phyloP scores from a whole-genome alignment of 2,329 filamentous ascomycete species.

The Phialophora verrucosa region DNA sequence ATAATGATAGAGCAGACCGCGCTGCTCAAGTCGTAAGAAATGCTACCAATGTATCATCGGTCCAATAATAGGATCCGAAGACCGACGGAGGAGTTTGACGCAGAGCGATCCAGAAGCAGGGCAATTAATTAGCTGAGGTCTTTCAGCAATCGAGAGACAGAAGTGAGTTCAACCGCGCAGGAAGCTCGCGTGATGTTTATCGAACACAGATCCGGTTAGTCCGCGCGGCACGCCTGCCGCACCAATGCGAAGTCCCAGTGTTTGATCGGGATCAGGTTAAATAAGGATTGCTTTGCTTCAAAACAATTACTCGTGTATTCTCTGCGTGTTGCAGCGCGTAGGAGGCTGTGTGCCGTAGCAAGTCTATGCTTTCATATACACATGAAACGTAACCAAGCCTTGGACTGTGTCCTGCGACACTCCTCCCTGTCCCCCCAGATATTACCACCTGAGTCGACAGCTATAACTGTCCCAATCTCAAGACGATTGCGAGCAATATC shows the following conservation, averaged over 20 bases:
- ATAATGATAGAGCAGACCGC: conserved; percentile 8
- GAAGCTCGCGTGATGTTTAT: conserved; percentile 7
- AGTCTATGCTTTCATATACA: conserved; percentile 34
- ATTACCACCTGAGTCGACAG: conserved; percentile 30
- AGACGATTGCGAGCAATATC: conserved; percentile 13
- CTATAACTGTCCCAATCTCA: conserved; percentile 26
- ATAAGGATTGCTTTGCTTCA: not conserved
- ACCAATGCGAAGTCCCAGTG: not conserved
- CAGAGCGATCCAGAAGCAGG: not conserved
- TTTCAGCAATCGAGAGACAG: not conserved
- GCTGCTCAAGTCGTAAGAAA: not conserved
- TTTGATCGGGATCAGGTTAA: too few species aligned
- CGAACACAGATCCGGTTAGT: not conserved
- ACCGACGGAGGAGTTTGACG: not conserved
- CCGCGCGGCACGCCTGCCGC: not conserved
- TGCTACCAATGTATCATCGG: not conserved
- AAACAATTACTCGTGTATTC: conserved; percentile 27
- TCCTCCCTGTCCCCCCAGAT: not conserved
- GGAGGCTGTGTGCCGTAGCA: conserved; percentile 22
- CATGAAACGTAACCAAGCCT: conserved; percentile 32
- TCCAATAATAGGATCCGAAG: not conserved
- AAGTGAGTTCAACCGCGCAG: not conserved
- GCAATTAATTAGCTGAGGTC: not conserved
- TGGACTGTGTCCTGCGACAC: conserved; percentile 9
- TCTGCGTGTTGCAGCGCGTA: conserved; percentile 20